Percentiles rank a stretch among this genome's conserved stretches.
phyloP scores from a whole-genome alignment of 1,139 yeast species.

The Yamadazyma siamensis region DNA sequence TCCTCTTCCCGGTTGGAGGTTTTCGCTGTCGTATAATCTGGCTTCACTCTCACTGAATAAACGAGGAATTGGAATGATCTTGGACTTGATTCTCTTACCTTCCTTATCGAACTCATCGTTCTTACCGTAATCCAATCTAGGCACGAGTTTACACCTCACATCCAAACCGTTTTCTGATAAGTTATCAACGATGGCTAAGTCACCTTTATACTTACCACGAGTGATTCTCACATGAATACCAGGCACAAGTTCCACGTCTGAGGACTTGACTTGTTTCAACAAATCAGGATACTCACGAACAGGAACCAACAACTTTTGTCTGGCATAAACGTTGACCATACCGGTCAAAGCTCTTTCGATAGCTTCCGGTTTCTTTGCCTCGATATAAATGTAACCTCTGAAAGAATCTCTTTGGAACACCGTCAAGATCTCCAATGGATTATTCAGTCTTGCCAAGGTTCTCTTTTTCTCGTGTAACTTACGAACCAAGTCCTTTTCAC shows the following conservation, averaged over 20 bases:
- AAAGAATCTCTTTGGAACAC: slow-evolving; percentile 94
- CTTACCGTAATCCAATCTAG: slow-evolving; percentile 87
- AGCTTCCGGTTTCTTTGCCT: slow-evolving; percentile 91
- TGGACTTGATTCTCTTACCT: slow-evolving; percentile 50
- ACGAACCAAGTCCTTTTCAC: slow-evolving; percentile 87
- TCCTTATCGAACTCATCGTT: slow-evolving; percentile 56
- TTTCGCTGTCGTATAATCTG: slow-evolving; percentile 49
- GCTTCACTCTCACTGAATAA: slow-evolving; percentile 75
- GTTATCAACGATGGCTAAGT: slow-evolving; percentile 88
- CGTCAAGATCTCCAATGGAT: slow-evolving; percentile 74
- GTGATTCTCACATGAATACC: slow-evolving; percentile 90
- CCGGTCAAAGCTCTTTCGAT: slow-evolving; percentile 87
- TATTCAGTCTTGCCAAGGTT: slow-evolving; percentile 59
- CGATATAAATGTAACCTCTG: slow-evolving; percentile 87
- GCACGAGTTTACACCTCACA: slow-evolving; percentile 87
- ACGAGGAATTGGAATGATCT: slow-evolving; percentile 78
- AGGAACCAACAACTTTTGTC: slow-evolving; percentile 79
- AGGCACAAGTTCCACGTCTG: slow-evolving; percentile 84
- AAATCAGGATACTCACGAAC: slow-evolving; percentile 94
- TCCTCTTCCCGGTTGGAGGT: slow-evolving; percentile 73
- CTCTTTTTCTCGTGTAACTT: slow-evolving; percentile 77
- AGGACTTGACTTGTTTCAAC: slow-evolving; percentile 82
- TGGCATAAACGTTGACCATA: slow-evolving; percentile 76
- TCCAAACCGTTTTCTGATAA: slow-evolving; percentile 93
- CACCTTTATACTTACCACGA: slow-evolving; percentile 90